Evolutionary conservation across 179 eudicot species (phyloP).

Genomic region (Silene coronaria): DNA sequence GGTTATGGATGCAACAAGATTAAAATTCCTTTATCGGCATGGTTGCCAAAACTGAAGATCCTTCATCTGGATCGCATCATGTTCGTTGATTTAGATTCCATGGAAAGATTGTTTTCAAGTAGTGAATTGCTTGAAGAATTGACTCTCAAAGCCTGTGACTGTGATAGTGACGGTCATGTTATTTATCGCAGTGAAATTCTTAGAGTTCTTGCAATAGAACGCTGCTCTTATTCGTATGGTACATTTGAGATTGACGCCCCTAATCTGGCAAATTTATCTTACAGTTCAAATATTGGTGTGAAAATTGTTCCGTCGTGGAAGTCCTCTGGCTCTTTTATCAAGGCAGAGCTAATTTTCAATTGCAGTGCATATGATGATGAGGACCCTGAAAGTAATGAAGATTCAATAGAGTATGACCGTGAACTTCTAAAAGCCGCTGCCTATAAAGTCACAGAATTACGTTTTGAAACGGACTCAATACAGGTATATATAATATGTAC

Average conservation of each 20-base stretch:
- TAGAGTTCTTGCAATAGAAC: neutral
- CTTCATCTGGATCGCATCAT: too few relatives aligned
- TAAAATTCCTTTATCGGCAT: neutral
- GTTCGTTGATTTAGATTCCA: too few relatives aligned
- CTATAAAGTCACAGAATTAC: neutral
- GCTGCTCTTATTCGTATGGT: neutral
- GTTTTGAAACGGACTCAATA: neutral
- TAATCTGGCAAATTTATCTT: too few relatives aligned
- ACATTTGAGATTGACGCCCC: neutral
- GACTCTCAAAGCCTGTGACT: neutral
- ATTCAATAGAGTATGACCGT: neutral
- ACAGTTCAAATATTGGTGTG: neutral
- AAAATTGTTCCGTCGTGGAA: too few relatives aligned
- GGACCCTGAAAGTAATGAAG: neutral
- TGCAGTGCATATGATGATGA: neutral
- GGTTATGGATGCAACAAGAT: neutral
- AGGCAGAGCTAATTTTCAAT: neutral
- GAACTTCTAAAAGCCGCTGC: neutral
- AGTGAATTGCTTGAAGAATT: conserved; percentile 21
- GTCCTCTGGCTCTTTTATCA: neutral
- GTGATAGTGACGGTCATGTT: neutral
- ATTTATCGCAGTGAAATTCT: neutral
- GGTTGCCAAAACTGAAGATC: neutral
- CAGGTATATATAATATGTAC: neutral
- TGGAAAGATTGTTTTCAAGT: conserved; percentile 3